Evolutionary conservation across 768 basidiomycete species (phyloP), one percentile per base, ranked within the genome.

Genomic region (Pholiota conissans): DNA sequence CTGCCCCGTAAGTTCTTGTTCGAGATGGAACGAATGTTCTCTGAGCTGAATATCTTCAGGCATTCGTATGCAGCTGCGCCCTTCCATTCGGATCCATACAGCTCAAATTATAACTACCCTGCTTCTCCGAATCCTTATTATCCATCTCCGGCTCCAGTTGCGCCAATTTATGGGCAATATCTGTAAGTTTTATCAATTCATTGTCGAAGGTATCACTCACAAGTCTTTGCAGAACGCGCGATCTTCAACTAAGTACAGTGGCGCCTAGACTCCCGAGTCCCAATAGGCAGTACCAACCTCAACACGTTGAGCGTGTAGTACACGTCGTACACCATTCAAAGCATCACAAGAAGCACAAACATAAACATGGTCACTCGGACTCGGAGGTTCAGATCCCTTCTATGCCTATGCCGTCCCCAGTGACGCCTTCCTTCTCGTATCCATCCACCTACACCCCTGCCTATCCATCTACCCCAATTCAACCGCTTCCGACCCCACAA

Each of bases 241-340:
- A 54, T 47, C 6, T 39, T 16, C 53, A 35, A 26, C 27, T 13
- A 7, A 30, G 18, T 18, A 8, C 42, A 22, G 8, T 46, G 14
- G 42, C 53, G 2, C 40, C 27, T 5, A 20, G 40, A 54, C 18
- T 52, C 11, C 24, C 52, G 9, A 53, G 39, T 20, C 52, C 39
- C 13, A 30, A 30, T 5, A 30, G 18, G 29, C 40, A 45, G n/a
- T 54, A 54, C 32, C 40, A 27, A 13, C 9, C 53, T 2, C 53
- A 46, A 16, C 66, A 64, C n/a, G n/a, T n/a, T n/a, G n/a, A n/a
- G n/a, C n/a, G n/a, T 30, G 59, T 65, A 6, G 61, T 67, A 7
- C 64, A 61, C n/a, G 62, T 68, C n/a, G 58, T 67, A 35, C 62
- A 65, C 49, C 65, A 66, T 34, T 65, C 65, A 46, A 65, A 66